phyloP scores from a whole-genome alignment of 345 rosid species.

The Linum tenue region DNA sequence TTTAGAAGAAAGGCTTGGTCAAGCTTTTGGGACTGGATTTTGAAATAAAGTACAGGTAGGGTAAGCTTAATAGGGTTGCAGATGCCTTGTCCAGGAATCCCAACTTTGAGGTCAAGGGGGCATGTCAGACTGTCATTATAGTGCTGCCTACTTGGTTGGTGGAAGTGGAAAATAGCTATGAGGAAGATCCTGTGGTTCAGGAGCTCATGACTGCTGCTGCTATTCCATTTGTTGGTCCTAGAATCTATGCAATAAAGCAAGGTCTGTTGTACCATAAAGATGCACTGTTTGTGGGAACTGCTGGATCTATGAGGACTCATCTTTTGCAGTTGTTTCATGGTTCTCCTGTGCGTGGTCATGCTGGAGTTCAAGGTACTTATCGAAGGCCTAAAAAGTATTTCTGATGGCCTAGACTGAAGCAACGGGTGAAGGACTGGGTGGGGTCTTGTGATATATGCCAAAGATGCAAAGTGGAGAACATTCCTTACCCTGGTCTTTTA shows the following conservation, averaged over 20 bases:
- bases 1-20: background rate
- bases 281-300: background rate
- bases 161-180: background rate
- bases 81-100: background rate
- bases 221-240: background rate
- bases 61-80: background rate
- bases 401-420: background rate
- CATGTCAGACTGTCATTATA: background rate
- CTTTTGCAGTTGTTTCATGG: background rate
- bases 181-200: background rate
- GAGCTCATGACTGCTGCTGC: background rate
- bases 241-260: background rate
- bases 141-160: background rate
- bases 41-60: background rate
- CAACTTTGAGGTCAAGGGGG: background rate
- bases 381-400: background rate
- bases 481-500: background rate
- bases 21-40: background rate
- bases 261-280: background rate
- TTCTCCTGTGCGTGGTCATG: background rate
- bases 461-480: background rate
- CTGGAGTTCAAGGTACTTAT: background rate
- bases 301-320: background rate
- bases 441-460: background rate
- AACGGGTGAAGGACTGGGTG: background rate